These are phyloP conservation scores for Orbilia blumenaviensis DNA, from an alignment of 2,329 filamentous ascomycete species.

Conservation along the genomic window DNA sequence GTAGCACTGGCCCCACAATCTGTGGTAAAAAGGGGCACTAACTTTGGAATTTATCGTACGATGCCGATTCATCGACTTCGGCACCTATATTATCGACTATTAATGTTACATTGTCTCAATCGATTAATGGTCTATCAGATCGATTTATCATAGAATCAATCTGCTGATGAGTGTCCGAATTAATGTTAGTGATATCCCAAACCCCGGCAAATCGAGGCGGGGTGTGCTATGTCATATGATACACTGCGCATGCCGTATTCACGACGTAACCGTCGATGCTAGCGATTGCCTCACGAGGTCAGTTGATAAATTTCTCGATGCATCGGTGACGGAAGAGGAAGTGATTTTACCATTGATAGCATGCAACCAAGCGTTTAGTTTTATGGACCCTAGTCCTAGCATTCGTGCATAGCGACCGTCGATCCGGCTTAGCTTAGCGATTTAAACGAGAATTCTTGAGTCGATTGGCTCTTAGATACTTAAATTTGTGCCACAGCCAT, in stretches of 20 bases:
- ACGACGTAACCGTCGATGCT: background rate
- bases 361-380: background rate
- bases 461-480: no score
- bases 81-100: background rate
- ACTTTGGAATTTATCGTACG: background rate
- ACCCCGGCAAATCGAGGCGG: no score
- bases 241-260: background rate
- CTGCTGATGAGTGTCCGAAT: no score
- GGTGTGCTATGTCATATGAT: no score
- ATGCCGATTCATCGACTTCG: background rate
- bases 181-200: no score
- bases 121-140: no score
- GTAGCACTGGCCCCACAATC: constrained; percentile 1
- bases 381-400: no score
- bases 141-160: no score
- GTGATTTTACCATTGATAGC: background rate
- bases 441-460: background rate
- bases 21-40: background rate
- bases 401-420: background rate
- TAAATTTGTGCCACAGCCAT: no score
- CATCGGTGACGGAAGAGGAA: background rate
- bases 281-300: background rate
- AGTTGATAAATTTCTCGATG: background rate
- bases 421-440: background rate
- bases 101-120: no score